These are phyloP conservation scores for Agroathelia rolfsii DNA, from an alignment of 1,284 basidiomycete species.

Conservation along the genomic window DNA sequence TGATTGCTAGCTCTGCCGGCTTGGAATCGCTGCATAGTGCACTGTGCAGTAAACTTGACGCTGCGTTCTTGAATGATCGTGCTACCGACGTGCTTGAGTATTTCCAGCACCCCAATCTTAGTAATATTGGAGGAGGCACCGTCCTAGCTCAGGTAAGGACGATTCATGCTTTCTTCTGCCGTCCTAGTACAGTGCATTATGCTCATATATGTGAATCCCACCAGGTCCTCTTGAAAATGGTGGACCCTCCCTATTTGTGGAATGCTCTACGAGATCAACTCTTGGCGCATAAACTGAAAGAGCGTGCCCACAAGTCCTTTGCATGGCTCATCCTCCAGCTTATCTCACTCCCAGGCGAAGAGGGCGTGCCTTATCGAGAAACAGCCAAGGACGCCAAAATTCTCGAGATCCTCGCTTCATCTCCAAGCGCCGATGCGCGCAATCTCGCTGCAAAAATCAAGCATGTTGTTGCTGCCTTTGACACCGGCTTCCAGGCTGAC, in stretches of 20 bases:
- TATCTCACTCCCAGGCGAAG: conserved; percentile 27
- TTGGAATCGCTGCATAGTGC: conserved; percentile 31
- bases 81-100: conserved; percentile 30
- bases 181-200: no score
- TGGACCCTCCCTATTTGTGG: conserved; percentile 50
- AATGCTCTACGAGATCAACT: conserved; percentile 31
- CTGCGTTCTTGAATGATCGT: conserved; percentile 34
- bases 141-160: no score
- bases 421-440: conserved; percentile 23
- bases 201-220: no score
- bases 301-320: conserved; percentile 28
- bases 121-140: conserved; percentile 29
- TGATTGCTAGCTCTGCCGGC: conserved; percentile 31
- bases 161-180: no score
- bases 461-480: conserved; percentile 19
- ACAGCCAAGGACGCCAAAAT: conserved; percentile 25
- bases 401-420: conserved; percentile 24
- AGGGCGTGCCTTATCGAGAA: conserved; percentile 27
- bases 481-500: conserved; percentile 8
- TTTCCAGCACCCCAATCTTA: conserved; percentile 29
- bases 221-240: conserved; percentile 31
- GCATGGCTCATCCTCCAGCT: conserved; percentile 44
- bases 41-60: conserved; percentile 31
- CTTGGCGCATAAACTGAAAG: conserved; percentile 24
- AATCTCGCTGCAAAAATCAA: conserved; percentile 32